Conservation (phyloP, 108 stramenopile genomes). For the Bacterosira constricta region DNA sequence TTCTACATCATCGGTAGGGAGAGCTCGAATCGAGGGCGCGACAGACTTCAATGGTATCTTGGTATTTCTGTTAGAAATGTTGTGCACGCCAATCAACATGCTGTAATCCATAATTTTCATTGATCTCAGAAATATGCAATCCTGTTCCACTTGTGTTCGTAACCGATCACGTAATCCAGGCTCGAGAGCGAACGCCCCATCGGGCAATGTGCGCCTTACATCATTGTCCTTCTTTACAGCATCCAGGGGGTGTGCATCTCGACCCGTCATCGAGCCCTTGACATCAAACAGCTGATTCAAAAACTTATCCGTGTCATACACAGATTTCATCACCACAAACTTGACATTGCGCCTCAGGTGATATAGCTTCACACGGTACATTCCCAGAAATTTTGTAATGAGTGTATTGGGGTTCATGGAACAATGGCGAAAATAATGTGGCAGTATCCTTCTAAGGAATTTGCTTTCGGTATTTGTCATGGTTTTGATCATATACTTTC, state of each 20-base stretch:
- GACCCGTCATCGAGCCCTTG: constrained; percentile 87
- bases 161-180: constrained; percentile 58
- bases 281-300: constrained; percentile 92
- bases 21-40: not conserved
- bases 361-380: constrained; percentile 97
- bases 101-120: constrained; percentile 98
- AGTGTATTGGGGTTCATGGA: constrained; percentile 91
- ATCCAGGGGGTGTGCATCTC: constrained; percentile 80
- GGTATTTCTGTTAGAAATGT: constrained; percentile 61
- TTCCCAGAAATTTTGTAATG: constrained; percentile 94
- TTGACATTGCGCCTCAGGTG: constrained; percentile 91
- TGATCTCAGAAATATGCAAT: constrained; percentile 76
- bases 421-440: constrained; percentile 96
- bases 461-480: constrained; percentile 98
- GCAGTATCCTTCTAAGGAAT: constrained; percentile 91
- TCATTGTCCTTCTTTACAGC: constrained; percentile 94
- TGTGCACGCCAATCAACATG: constrained; percentile 90
- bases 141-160: constrained; percentile 69
- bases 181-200: constrained; percentile 64
- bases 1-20: constrained; percentile 17
- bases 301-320: constrained; percentile 87
- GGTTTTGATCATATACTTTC: constrained; percentile 97
- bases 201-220: constrained; percentile 60
- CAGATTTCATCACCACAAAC: constrained; percentile 94
- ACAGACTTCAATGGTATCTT: not conserved